phyloP scores from a whole-genome alignment of 805 yeast genomes.

The Debaryomyces maramus region DNA sequence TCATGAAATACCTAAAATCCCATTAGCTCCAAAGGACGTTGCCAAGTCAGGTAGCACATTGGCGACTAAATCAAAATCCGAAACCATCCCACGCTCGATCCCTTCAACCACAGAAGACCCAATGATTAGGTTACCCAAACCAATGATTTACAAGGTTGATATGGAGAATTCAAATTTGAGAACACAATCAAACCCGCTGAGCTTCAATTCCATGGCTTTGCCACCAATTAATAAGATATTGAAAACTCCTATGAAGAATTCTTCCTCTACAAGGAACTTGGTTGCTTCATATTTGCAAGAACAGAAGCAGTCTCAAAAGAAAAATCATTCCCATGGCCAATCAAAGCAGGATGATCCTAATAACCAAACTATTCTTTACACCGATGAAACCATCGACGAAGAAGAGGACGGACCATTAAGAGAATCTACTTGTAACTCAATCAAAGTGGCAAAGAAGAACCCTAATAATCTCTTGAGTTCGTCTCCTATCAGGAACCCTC shows the following conservation, averaged over 20 bases:
- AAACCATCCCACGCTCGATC: neutral
- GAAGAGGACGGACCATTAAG: slow-evolving; percentile 12
- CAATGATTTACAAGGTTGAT: neutral
- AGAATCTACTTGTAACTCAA: slow-evolving; percentile 5
- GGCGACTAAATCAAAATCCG: neutral
- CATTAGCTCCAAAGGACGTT: slow-evolving; percentile 1
- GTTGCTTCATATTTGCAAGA: slow-evolving; percentile 8
- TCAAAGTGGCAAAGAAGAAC: slow-evolving; percentile 4
- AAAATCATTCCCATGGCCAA: neutral
- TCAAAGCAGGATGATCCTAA: neutral
- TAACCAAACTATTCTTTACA: slow-evolving; percentile 17
- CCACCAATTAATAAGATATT: slow-evolving; percentile 46
- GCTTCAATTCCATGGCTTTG: slow-evolving; percentile 14
- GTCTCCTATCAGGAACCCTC: slow-evolving; percentile 26
- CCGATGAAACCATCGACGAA: slow-evolving; percentile 18
- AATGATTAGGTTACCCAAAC: slow-evolving; percentile 2
- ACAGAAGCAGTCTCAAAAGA: neutral
- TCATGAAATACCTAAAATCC: slow-evolving; percentile 6
- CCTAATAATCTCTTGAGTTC: slow-evolving; percentile 26
- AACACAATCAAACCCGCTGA: slow-evolving; percentile 5
- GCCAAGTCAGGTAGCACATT: neutral
- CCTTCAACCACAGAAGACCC: neutral
- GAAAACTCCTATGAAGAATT: slow-evolving; percentile 42
- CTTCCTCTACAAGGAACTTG: slow-evolving; percentile 24
- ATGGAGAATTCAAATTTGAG: slow-evolving; percentile 4